A percentile compares a stretch with the other conserved stretches of the same genome.
Evolutionary conservation across 1,139 yeast genomes (phyloP).

Genomic region (Suzukiozyma palmioleophila): DNA sequence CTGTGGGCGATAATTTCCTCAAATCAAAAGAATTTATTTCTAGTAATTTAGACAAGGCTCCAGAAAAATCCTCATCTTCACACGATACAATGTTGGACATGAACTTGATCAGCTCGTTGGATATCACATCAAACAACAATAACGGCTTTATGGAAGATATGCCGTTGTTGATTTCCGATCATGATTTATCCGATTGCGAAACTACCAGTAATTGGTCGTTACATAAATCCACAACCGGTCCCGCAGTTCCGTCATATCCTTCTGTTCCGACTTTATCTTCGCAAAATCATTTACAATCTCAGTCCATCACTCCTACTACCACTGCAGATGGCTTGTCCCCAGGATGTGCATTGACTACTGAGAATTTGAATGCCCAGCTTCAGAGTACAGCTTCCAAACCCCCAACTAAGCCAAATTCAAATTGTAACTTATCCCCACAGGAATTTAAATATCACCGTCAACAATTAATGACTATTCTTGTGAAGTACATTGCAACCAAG

Average conservation of each 20-base stretch:
- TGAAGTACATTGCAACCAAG: slow-evolving; percentile 43
- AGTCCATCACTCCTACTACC: background rate
- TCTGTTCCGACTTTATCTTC: background rate
- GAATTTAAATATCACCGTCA: slow-evolving; percentile 13
- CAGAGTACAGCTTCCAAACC: background rate
- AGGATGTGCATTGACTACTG: background rate
- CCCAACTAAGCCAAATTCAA: background rate
- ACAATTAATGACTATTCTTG: slow-evolving; percentile 42
- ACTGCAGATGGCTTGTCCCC: background rate
- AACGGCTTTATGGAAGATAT: slow-evolving; percentile 16
- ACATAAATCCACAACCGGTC: background rate
- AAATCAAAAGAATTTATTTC: background rate
- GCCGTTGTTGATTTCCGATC: slow-evolving; percentile 28
- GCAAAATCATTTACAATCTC: background rate
- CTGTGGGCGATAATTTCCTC: background rate
- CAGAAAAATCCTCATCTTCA: background rate
- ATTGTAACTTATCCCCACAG: slow-evolving; percentile 5
- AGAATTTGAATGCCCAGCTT: background rate
- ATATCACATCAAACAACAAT: slow-evolving; percentile 2
- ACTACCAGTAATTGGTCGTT: slow-evolving; percentile 10
- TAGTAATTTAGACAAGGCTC: background rate
- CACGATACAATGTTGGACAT: slow-evolving; percentile 1
- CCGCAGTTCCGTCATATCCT: background rate
- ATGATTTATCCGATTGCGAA: slow-evolving; percentile 25
- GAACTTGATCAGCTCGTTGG: slow-evolving; percentile 3